Conservation (phyloP, 768 basidiomycete genomes). For the Coprinellus aureogranulatus region DNA sequence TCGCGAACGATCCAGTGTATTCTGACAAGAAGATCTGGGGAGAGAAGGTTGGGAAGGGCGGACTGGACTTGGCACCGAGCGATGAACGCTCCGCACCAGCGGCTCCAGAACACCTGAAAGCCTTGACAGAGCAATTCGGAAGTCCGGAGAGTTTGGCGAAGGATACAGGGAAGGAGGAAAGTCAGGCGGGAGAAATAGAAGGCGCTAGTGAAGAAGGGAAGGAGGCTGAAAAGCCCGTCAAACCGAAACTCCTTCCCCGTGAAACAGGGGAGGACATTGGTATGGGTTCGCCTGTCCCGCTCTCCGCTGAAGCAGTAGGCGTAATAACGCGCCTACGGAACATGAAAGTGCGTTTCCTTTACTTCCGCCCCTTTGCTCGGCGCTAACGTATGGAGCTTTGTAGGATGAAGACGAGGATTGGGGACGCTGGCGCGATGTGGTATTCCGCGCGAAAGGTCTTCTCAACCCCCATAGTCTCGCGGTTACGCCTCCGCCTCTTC, state of each 20-base stretch:
- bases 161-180: neutral
- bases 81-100: constrained; percentile 62
- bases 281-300: constrained; percentile 79
- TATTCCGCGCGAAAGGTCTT: constrained; percentile 72
- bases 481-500: constrained; percentile 55
- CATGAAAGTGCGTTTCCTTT: constrained; percentile 61
- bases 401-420: constrained; percentile 87
- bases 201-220: neutral
- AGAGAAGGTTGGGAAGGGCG: constrained; percentile 68
- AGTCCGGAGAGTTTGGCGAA: constrained; percentile 48
- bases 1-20: constrained; percentile 95
- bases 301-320: constrained; percentile 72
- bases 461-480: constrained; percentile 44
- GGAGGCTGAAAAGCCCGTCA: constrained; percentile 8
- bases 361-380: neutral
- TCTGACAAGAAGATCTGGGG: constrained; percentile 81
- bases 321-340: constrained; percentile 79
- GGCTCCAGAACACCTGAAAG: constrained; percentile 49
- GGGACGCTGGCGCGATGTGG: constrained; percentile 83
- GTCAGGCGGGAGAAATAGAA: too few species aligned
- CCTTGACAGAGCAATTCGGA: constrained; percentile 32
- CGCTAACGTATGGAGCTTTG: constrained; percentile 2
- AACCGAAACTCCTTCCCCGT: constrained; percentile 60
- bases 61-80: constrained; percentile 73
- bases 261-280: constrained; percentile 88